These are phyloP conservation scores for Talaromyces pinophilus DNA, from an alignment of 2,329 filamentous ascomycete species.

Conservation along the genomic window DNA sequence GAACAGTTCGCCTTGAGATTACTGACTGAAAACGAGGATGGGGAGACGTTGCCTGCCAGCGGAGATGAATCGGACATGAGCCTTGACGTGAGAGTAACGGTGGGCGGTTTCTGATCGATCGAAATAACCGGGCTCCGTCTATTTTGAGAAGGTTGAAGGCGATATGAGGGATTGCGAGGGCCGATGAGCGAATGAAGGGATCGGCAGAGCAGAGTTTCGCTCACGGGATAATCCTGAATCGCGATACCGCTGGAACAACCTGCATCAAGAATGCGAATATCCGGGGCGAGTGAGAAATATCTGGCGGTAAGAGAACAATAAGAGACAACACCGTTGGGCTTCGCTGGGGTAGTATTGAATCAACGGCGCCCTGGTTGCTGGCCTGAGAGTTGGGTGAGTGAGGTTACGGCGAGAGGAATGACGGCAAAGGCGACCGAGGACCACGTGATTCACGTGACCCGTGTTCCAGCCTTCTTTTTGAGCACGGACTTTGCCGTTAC, in stretches of 20 bases:
- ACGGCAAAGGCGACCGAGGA: slow-evolving; percentile 23
- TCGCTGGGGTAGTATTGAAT: background rate
- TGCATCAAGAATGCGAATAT: slow-evolving; percentile 21
- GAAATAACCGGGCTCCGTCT: background rate
- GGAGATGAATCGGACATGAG: slow-evolving; percentile 44
- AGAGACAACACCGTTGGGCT: slow-evolving; percentile 9
- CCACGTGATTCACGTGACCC: slow-evolving; percentile 23
- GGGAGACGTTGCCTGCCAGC: slow-evolving; percentile 45
- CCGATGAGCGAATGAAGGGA: slow-evolving; percentile 22
- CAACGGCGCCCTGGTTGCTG: slow-evolving; percentile 20
- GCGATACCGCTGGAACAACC: slow-evolving; percentile 16
- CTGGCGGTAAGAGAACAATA: background rate
- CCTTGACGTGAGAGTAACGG: background rate
- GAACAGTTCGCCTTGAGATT: slow-evolving; percentile 40
- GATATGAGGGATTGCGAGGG: slow-evolving; percentile 20
- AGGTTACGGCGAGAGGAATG: slow-evolving; percentile 22
- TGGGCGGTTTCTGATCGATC: background rate
- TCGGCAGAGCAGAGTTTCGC: slow-evolving; percentile 22
- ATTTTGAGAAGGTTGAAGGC: background rate
- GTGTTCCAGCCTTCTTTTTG: slow-evolving; percentile 1
- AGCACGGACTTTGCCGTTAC: slow-evolving; percentile 15
- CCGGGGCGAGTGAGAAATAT: background rate
- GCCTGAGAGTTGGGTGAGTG: slow-evolving; percentile 21
- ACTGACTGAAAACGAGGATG: slow-evolving; percentile 45
- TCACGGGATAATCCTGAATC: slow-evolving; percentile 21